Conservation (phyloP, 1,284 basidiomycete species). For the Ustilago trichophora region DNA sequence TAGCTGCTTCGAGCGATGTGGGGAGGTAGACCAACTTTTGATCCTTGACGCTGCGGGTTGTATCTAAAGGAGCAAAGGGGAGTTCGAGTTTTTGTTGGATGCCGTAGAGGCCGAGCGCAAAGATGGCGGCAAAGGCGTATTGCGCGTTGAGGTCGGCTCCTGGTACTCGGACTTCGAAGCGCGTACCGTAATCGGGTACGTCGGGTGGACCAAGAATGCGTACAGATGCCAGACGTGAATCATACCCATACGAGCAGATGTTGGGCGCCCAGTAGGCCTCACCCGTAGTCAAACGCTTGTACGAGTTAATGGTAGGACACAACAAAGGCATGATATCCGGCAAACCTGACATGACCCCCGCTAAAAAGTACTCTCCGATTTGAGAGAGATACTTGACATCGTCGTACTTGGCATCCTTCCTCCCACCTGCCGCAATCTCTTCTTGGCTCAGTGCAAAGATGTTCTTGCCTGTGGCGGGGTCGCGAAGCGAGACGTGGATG, state of each 20-base stretch:
- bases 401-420: conserved; percentile 76
- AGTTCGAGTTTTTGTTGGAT: conserved; percentile 80
- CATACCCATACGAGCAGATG: conserved; percentile 88
- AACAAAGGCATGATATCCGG: conserved; percentile 76
- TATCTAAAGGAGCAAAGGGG: conserved; percentile 75
- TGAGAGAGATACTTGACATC: conserved; percentile 86
- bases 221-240: conserved; percentile 88
- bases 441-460: conserved; percentile 77
- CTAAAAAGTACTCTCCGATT: conserved; percentile 89
- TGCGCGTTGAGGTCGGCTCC: conserved; percentile 96
- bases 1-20: conserved; percentile 80
- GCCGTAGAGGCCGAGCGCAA: conserved; percentile 84
- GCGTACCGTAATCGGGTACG: conserved; percentile 79
- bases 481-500: conserved; percentile 86
- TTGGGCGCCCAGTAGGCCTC: conserved; percentile 94
- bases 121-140: conserved; percentile 84
- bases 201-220: conserved; percentile 90
- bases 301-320: conserved; percentile 94
- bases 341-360: conserved; percentile 86
- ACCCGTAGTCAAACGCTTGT: conserved; percentile 94
- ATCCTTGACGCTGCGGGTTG: conserved; percentile 18
- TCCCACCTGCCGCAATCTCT: conserved; percentile 74
- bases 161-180: conserved; percentile 90
- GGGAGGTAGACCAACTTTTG: conserved; percentile 68
- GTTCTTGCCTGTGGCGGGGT: conserved; percentile 75